These are phyloP conservation scores for Plasmodiophora brassicae DNA, from an alignment of 208 protist genomes.

Conservation along the genomic window DNA sequence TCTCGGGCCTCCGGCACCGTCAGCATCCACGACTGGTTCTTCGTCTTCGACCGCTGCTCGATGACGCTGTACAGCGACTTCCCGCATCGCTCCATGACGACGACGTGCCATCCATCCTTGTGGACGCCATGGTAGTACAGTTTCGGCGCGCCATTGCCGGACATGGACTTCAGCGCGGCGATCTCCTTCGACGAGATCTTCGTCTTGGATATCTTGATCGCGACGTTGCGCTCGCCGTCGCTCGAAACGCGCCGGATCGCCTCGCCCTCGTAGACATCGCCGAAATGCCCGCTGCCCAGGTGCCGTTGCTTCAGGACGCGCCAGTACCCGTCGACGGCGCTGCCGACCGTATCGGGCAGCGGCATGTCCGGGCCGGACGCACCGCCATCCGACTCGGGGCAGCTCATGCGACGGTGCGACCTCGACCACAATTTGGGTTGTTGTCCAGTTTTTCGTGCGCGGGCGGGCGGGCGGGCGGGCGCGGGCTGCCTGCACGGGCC, in stretches of 20 bases:
- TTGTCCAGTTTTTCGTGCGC: too few species aligned
- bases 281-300: not conserved
- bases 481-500: too few species aligned
- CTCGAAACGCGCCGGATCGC: not conserved
- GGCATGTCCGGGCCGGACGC: not conserved
- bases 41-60: not conserved
- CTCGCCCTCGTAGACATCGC: conserved; percentile 16
- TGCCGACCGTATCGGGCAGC: not conserved
- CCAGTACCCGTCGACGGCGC: not conserved
- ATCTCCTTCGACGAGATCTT: not conserved
- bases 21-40: conserved; percentile 1
- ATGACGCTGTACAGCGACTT: conserved; percentile 25
- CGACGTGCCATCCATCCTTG: not conserved
- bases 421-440: too few species aligned
- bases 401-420: too few species aligned
- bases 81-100: conserved; percentile 42
- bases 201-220: conserved; percentile 38
- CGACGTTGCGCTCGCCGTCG: not conserved
- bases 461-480: too few species aligned
- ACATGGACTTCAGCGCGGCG: not conserved
- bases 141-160: conserved; percentile 34
- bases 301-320: not conserved
- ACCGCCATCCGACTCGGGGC: not conserved
- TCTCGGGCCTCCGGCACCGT: not conserved
- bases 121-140: conserved; percentile 26